phyloP scores from a whole-genome alignment of 768 basidiomycete genomes.

The Leccinum subtestaceum region DNA sequence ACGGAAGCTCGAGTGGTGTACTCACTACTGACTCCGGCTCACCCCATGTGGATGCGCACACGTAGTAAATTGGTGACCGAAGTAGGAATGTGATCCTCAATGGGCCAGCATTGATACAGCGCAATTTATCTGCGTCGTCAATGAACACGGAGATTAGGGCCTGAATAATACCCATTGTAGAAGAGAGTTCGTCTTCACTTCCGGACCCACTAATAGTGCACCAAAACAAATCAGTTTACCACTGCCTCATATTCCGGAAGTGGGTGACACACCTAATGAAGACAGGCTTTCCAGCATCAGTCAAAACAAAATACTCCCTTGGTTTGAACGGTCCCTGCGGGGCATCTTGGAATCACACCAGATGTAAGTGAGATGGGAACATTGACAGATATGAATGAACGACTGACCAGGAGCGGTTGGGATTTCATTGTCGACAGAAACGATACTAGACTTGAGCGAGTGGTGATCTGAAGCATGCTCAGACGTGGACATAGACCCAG shows the following conservation, averaged over 20 bases:
- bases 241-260: neutral
- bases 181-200: conserved; percentile 62
- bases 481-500: conserved; percentile 8
- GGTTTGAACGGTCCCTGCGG: conserved; percentile 37
- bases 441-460: conserved; percentile 10
- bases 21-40: conserved; percentile 96
- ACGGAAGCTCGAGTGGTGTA: conserved; percentile 9
- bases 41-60: conserved; percentile 87
- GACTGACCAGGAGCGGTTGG: conserved; percentile 21
- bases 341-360: conserved; percentile 7
- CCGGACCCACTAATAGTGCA: conserved; percentile 43
- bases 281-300: conserved; percentile 97
- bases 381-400: conserved; percentile 2
- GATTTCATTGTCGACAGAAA: conserved; percentile 37
- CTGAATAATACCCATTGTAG: conserved; percentile 89
- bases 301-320: conserved; percentile 88
- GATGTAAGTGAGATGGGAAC: conserved; percentile 2
- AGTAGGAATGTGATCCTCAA: conserved; percentile 84
- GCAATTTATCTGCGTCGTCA: conserved; percentile 83
- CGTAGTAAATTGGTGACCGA: conserved; percentile 87
- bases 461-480: conserved; percentile 10
- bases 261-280: conserved; percentile 65
- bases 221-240: neutral
- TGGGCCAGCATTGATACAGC: conserved; percentile 81
- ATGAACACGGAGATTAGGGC: conserved; percentile 95